Base-by-base conservation (phyloP, 2,329 filamentous ascomycete genomes). In the Alternaria brassicae region DNA sequence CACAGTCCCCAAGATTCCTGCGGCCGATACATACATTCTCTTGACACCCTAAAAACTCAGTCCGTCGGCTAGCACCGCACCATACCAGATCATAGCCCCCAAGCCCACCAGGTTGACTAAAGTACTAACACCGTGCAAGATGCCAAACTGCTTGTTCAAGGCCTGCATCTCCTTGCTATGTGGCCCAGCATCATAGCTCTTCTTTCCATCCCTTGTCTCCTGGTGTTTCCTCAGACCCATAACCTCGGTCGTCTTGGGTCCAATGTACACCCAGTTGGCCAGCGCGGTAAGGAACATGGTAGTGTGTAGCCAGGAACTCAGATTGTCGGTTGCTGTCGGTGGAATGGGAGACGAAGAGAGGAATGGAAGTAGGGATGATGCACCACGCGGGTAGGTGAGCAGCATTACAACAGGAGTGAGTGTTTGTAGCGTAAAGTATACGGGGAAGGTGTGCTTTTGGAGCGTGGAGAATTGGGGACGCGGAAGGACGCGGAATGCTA, bases 121-220 rank as follows among this genome's bases (percentile, higher is more conserved):
- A 27, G 91, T 91, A 7, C 92, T 96, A 47, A 91, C 80, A 6
- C 93, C 92, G 78, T 99, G 95, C 57, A 97, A 78, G 62, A 85
- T 86, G 15, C 86, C 87, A 77, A 98, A 98, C 58, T 62, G 53
- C 60, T 59, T 69, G 53, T 79, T 79, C 66, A 79, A 40, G n/a
- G 37, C 61, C 68, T 87, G 78, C 93, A 98, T 97, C 81, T 94
- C 91, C 68, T 89, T 84, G 5, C 91, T 95, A 72, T 96, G 91
- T 37, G 92, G 91, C 1, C 88, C 85, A 52, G 86, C 81, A 65
- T 96, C 92, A 72, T 90, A 91, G 78, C 89, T 91, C 75, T 90
- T 91, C 84, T 96, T 97, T 54, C 92, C 92, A 75, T 97, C 94
- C 70, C 89, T 88, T 62, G 90, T 92, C 83, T 94, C 93, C 83